Conservation (phyloP, 2,329 filamentous ascomycete genomes). For the Plenodomus lindquistii region DNA sequence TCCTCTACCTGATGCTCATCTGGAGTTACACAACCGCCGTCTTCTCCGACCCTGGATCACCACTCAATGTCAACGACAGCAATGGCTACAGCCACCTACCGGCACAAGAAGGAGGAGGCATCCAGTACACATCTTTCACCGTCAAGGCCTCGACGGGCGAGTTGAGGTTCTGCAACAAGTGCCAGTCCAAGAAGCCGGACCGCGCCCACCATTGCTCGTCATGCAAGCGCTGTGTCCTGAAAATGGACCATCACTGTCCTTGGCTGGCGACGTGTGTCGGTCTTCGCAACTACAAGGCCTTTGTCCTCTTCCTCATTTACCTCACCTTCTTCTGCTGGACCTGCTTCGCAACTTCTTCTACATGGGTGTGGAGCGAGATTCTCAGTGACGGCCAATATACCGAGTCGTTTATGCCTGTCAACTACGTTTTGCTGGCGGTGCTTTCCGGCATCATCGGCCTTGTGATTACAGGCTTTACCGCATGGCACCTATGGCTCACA, state of each 20-base stretch:
- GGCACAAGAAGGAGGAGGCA: constrained; percentile 62
- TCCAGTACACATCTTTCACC: constrained; percentile 75
- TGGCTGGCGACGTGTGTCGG: constrained; percentile 97
- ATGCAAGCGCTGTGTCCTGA: constrained; percentile 90
- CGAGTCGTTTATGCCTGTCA: constrained; percentile 81
- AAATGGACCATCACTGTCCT: constrained; percentile 99
- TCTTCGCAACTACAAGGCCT: constrained; percentile 92
- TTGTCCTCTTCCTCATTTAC: constrained; percentile 89
- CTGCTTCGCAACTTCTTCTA: constrained; percentile 73
- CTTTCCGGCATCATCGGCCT: constrained; percentile 89
- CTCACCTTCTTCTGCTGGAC: constrained; percentile 84
- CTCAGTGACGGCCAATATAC: constrained; percentile 70
- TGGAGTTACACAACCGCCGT: constrained; percentile 91
- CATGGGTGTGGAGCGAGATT: constrained; percentile 87
- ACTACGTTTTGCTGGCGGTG: constrained; percentile 86
- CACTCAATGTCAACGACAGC: constrained; percentile 50
- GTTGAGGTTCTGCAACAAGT: constrained; percentile 94
- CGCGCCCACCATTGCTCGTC: constrained; percentile 96
- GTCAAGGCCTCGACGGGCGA: constrained; percentile 85
- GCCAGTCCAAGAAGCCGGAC: constrained; percentile 90
- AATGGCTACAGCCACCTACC: constrained; percentile 79
- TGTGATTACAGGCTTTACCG: constrained; percentile 85
- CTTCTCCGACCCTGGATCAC: constrained; percentile 84
- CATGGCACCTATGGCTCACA: constrained; percentile 87
- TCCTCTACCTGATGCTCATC: constrained; percentile 78